Base-by-base conservation (phyloP, 1,284 basidiomycete species). In the Cryptococcus neoformans region DNA sequence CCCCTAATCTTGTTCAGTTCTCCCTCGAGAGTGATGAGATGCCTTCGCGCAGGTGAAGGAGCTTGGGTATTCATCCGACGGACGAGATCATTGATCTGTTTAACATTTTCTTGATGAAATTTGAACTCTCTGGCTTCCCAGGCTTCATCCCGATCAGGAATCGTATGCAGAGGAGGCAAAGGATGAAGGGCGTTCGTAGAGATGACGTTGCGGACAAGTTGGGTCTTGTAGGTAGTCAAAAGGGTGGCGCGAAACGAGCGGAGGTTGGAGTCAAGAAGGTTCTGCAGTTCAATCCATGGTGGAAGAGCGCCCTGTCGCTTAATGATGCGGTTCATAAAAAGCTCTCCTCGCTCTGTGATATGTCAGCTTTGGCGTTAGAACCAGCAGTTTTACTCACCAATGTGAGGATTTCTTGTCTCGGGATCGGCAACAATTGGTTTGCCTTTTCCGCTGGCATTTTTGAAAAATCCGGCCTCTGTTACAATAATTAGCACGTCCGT, bases 231-330 rank as follows among this genome's bases (percentile, higher is more conserved):
- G 3, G 71, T 73, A 1, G 64, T 59, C 3, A 75, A 60, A 1
- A 93, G 76, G 4, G 85, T 80, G 21, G 81, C 77, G 2, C 90
- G 84, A 75, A 92, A 92, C 0, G 83, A 77, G 2, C 64, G 67
- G 4, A 87, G 72, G 0, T 87, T 82, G 1, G 74, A 71, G 54
- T 88, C 84, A 38, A 88, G 74, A 57, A 84, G 83, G 58, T 81
- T 79, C 74, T 93, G 92, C 38, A 92, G 68, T 74, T 94, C 91
- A 3, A 95, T 87, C 90, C 90, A 95, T 2, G 90, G 88, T n/a
- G 92, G 92, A 0, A 86, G 84, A 2, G 88, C 89, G 12, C 89
- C 90, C 66, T 92, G 89, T 41, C 85, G 80, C 67, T 91, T 87
- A 16, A 95, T 83, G 57, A 94, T 92, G 11, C 91, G 84, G 68